These are phyloP conservation scores for Pharus latifolius DNA, from an alignment of 176 grass and related monocot species.

Conservation along the genomic window DNA sequence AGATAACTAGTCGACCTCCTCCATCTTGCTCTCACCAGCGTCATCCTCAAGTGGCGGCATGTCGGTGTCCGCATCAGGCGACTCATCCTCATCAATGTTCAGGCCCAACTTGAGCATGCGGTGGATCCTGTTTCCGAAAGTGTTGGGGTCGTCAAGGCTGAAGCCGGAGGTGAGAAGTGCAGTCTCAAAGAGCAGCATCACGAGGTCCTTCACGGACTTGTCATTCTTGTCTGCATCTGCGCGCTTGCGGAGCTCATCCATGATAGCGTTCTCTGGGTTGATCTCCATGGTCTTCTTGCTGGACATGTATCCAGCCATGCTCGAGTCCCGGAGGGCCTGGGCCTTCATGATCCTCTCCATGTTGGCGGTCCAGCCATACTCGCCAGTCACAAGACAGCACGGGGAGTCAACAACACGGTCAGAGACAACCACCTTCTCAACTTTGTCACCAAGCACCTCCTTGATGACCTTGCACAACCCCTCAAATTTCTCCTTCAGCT, in stretches of 20 bases:
- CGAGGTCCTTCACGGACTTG: slow-evolving; percentile 84
- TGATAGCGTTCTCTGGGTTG: slow-evolving; percentile 87
- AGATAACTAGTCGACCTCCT: slow-evolving; percentile 72
- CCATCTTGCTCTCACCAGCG: slow-evolving; percentile 91
- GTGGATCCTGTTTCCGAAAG: slow-evolving; percentile 76
- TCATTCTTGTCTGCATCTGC: slow-evolving; percentile 80
- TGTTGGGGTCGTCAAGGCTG: slow-evolving; percentile 85
- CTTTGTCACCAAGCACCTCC: slow-evolving; percentile 80
- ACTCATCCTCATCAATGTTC: slow-evolving; percentile 71
- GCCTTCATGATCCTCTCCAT: slow-evolving; percentile 99
- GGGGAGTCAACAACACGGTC: slow-evolving; percentile 87
- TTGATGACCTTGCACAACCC: slow-evolving; percentile 89
- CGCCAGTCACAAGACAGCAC: slow-evolving; percentile 80
- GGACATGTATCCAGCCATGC: slow-evolving; percentile 79
- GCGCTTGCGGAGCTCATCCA: slow-evolving; percentile 73
- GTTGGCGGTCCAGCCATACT: slow-evolving; percentile 84
- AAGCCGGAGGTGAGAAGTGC: slow-evolving; percentile 81
- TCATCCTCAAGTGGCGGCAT: slow-evolving; percentile 89
- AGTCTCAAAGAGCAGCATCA: slow-evolving; percentile 73
- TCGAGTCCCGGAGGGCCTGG: slow-evolving; percentile 69
- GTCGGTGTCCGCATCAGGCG: slow-evolving; percentile 38
- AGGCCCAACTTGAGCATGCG: slow-evolving; percentile 92
- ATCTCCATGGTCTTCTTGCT: slow-evolving; percentile 96
- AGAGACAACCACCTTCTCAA: slow-evolving; percentile 72
- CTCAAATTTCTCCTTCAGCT: slow-evolving; percentile 83